Evolutionary conservation across 768 basidiomycete species (phyloP).

Genomic region (Auricularia sp.): DNA sequence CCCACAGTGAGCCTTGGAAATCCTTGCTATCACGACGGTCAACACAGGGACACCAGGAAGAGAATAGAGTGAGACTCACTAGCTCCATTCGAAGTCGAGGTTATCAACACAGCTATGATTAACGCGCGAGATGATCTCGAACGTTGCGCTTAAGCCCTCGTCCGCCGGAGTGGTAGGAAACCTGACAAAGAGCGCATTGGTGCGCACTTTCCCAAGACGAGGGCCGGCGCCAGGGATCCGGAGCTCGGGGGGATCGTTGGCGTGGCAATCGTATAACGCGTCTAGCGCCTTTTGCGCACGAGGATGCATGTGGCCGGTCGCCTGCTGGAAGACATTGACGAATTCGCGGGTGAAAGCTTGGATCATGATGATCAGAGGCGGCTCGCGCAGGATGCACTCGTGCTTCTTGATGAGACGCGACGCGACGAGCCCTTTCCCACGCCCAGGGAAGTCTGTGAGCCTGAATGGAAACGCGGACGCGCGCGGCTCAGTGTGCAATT

Average conservation of each 20-base stretch:
- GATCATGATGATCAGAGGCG: slow-evolving; percentile 16
- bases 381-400: slow-evolving; percentile 15
- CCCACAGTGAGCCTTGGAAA: no score
- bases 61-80: background rate
- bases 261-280: background rate
- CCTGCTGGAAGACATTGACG: background rate
- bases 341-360: background rate
- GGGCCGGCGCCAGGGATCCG: background rate
- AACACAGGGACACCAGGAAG: no score
- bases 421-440: slow-evolving; percentile 46
- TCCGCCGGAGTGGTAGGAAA: background rate
- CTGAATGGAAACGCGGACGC: background rate
- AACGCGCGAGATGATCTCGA: background rate
- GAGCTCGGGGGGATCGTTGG: no score
- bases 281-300: background rate
- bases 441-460: slow-evolving; percentile 42
- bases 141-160: background rate
- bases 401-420: slow-evolving; percentile 32
- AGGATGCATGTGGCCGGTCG: background rate
- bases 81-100: background rate
- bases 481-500: background rate
- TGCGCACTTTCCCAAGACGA: background rate
- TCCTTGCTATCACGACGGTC: no score
- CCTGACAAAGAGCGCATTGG: background rate
- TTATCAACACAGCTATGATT: background rate